Percentiles rank a stretch among this genome's conserved stretches.
phyloP scores from a whole-genome alignment of 768 basidiomycete species.

The Clavaria fumosa region DNA sequence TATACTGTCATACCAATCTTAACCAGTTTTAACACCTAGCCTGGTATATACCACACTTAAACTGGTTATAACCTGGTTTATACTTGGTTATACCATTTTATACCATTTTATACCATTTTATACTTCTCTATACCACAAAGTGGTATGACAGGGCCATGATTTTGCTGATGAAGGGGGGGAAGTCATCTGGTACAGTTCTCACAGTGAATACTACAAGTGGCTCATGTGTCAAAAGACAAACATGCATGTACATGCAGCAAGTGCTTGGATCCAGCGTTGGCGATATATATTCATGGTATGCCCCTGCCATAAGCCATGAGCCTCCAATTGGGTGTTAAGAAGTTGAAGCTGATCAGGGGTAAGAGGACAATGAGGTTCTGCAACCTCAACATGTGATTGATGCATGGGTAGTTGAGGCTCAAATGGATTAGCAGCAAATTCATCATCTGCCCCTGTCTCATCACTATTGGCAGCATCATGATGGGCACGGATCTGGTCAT shows the following conservation, averaged over 20 bases:
- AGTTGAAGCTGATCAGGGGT: conserved; percentile 1
- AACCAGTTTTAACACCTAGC: no score
- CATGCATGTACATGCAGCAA: neutral
- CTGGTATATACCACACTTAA: no score
- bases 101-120: no score
- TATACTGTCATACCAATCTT: no score
- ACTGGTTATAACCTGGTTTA: no score
- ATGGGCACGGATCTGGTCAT: conserved; percentile 6
- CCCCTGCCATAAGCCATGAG: neutral
- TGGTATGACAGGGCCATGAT: no score
- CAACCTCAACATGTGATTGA: conserved; percentile 4
- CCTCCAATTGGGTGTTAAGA: neutral
- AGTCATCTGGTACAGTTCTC: no score
- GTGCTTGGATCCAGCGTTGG: neutral
- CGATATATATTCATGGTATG: neutral
- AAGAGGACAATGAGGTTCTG: conserved; percentile 1
- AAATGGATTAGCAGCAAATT: no score
- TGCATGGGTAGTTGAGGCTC: neutral
- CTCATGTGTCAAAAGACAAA: neutral
- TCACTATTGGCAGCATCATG: conserved; percentile 9
- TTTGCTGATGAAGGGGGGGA: no score
- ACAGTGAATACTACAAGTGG: conserved; percentile 1
- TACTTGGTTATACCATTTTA: no score
- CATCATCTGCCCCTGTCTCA: neutral
- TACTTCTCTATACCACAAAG: no score